These are phyloP conservation scores for Hericium erinaceus DNA, from an alignment of 768 basidiomycete species.

Conservation along the genomic window DNA sequence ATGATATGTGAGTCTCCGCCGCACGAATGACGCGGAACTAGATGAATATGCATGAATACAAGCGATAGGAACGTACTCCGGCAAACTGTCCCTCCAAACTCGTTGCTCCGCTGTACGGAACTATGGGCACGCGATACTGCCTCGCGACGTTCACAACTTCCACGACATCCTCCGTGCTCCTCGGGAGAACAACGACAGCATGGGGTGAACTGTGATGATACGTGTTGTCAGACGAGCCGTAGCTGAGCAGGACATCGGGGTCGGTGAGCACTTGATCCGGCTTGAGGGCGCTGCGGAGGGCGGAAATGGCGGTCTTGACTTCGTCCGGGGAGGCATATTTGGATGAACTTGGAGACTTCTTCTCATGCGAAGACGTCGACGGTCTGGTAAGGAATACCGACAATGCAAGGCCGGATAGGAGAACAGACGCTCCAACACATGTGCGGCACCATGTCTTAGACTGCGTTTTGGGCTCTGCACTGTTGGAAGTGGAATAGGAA, in stretches of 20 bases:
- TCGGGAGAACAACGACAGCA: slow-evolving; percentile 43
- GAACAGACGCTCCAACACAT: too few relatives aligned
- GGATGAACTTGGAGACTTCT: too few relatives aligned
- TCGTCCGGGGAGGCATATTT: slow-evolving; percentile 40
- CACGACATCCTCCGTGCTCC: slow-evolving; percentile 74
- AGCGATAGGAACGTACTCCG: slow-evolving; percentile 36
- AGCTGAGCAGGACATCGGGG: slow-evolving; percentile 36
- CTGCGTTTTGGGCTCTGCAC: too few relatives aligned
- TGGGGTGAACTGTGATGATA: slow-evolving; percentile 47
- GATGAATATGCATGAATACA: too few relatives aligned
- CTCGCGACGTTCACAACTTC: slow-evolving; percentile 68
- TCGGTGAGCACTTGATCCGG: slow-evolving; percentile 44
- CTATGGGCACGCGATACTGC: slow-evolving; percentile 66
- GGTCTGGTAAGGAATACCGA: too few relatives aligned
- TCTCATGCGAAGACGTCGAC: too few relatives aligned
- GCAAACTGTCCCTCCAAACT: slow-evolving; percentile 83
- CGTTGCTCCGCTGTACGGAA: slow-evolving; percentile 79
- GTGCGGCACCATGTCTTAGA: too few relatives aligned
- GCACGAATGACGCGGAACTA: too few relatives aligned
- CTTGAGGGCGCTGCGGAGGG: slow-evolving; percentile 39
- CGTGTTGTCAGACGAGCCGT: slow-evolving; percentile 64
- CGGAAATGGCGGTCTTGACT: slow-evolving; percentile 40
- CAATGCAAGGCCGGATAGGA: too few relatives aligned
- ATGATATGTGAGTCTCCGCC: too few relatives aligned
- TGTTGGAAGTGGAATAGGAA: too few relatives aligned